phyloP scores from a whole-genome alignment of 2,329 filamentous ascomycete genomes.

The Paraphoma chrysanthemicola region DNA sequence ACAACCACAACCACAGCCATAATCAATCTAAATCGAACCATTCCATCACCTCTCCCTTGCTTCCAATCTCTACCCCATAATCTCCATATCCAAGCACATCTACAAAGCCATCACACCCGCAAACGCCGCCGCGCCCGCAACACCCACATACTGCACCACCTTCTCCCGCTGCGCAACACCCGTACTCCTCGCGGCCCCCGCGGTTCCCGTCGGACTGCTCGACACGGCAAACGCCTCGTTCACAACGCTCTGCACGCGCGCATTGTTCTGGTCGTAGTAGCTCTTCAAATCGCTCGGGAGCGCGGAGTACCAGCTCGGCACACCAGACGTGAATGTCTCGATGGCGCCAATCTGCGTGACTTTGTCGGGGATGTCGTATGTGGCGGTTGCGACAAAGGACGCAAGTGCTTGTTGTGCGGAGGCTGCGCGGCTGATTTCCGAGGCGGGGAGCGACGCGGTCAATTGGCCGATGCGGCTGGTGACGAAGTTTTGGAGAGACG shows the following conservation, averaged over 20 bases:
- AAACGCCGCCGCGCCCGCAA: slow-evolving; percentile 26
- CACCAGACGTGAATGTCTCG: slow-evolving; percentile 22
- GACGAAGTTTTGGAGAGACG: slow-evolving; percentile 13
- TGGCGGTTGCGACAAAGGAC: slow-evolving; percentile 29
- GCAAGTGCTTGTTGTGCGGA: slow-evolving; percentile 25
- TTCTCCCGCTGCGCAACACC: slow-evolving; percentile 12
- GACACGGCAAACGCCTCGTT: slow-evolving; percentile 16
- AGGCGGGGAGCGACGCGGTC: slow-evolving; percentile 14
- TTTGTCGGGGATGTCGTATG: slow-evolving; percentile 17
- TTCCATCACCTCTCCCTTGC: too few relatives aligned
- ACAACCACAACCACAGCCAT: not conserved
- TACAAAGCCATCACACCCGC: slow-evolving; percentile 32
- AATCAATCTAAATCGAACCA: too few relatives aligned
- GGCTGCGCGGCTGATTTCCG: slow-evolving; percentile 16
- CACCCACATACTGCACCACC: slow-evolving; percentile 18
- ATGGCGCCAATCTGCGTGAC: slow-evolving; percentile 21
- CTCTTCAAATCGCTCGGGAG: slow-evolving; percentile 31
- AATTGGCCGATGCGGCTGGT: slow-evolving; percentile 20
- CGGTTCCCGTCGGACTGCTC: slow-evolving; percentile 11
- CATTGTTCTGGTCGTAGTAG: slow-evolving; percentile 30
- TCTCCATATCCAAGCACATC: not conserved
- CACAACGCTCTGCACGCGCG: slow-evolving; percentile 20
- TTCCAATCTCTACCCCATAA: not conserved
- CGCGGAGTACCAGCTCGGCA: slow-evolving; percentile 28
- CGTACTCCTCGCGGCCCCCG: slow-evolving; percentile 5